Percentiles rank a stretch among this genome's conserved stretches.
Evolutionary conservation across 2,329 filamentous ascomycete genomes (phyloP).

Genomic region (Polychaeton citri): DNA sequence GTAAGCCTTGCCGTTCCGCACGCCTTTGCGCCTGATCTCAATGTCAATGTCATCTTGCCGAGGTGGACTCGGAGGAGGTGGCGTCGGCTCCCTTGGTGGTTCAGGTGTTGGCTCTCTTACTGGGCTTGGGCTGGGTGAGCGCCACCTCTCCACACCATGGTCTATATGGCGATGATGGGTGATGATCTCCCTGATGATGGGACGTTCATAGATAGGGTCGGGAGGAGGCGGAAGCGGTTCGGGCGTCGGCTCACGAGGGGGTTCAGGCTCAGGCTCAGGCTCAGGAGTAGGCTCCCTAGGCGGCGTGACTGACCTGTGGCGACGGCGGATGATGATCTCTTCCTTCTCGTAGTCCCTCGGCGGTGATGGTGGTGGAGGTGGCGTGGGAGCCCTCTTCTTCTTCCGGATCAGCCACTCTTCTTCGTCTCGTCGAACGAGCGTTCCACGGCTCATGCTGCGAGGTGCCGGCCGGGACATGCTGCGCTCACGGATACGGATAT

Average conservation of each 20-base stretch:
- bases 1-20: slow-evolving; percentile 32
- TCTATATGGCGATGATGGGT: slow-evolving; percentile 80
- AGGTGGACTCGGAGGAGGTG: slow-evolving; percentile 35
- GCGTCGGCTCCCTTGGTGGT: slow-evolving; percentile 13
- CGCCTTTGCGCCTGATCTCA: slow-evolving; percentile 38
- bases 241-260: slow-evolving; percentile 39
- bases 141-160: slow-evolving; percentile 46
- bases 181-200: slow-evolving; percentile 77
- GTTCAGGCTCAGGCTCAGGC: slow-evolving; percentile 9
- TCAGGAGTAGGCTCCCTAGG: slow-evolving; percentile 8
- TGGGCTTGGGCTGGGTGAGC: slow-evolving; percentile 30
- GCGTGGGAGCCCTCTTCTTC: slow-evolving; percentile 21
- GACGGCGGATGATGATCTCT: slow-evolving; percentile 34
- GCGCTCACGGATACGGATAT: slow-evolving; percentile 18
- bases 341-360: slow-evolving; percentile 22
- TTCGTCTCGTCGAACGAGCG: slow-evolving; percentile 21
- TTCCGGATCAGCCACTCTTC: slow-evolving; percentile 25
- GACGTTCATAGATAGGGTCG: slow-evolving; percentile 51
- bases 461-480: slow-evolving; percentile 8
- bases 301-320: slow-evolving; percentile 23
- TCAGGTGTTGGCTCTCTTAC: background rate
- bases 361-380: slow-evolving; percentile 22
- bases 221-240: slow-evolving; percentile 38
- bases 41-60: slow-evolving; percentile 43
- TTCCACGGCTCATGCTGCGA: slow-evolving; percentile 17